These are phyloP conservation scores for Acanthamoeba sp. DNA, from an alignment of 208 protist genomes.

Conservation along the genomic window DNA sequence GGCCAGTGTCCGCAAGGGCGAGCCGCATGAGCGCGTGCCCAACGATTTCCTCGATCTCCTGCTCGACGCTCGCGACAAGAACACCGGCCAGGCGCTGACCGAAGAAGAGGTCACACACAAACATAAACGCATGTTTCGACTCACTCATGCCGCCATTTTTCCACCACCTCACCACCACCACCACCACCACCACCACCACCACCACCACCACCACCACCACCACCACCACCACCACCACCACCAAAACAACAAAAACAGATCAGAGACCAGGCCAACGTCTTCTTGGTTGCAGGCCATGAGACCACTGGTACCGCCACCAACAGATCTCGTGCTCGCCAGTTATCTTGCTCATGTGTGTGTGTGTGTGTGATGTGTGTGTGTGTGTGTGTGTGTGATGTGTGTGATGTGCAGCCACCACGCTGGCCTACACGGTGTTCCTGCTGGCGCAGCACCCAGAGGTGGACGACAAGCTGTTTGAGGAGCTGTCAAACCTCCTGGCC, in stretches of 20 bases:
- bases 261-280: constrained; percentile 35
- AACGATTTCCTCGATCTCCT: constrained; percentile 63
- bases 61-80: constrained; percentile 47
- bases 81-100: constrained; percentile 18
- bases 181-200: too few species aligned
- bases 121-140: too few species aligned
- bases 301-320: neutral
- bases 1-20: neutral
- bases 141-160: too few species aligned
- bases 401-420: constrained; percentile 1
- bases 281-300: constrained; percentile 47
- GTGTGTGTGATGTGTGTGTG: too few species aligned
- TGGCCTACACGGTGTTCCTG: constrained; percentile 60
- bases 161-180: too few species aligned
- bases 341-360: too few species aligned
- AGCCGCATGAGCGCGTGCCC: neutral
- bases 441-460: constrained; percentile 64
- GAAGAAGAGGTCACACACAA: neutral
- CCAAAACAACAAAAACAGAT: constrained; percentile 27
- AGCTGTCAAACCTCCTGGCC: neutral
- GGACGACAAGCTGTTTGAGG: constrained; percentile 25
- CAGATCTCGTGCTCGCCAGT: too few species aligned
- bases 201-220: too few species aligned
- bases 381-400: too few species aligned
- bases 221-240: too few species aligned